phyloP scores from a whole-genome alignment of 371 early-diverging fungal genomes.

The Mortierella sp. region DNA sequence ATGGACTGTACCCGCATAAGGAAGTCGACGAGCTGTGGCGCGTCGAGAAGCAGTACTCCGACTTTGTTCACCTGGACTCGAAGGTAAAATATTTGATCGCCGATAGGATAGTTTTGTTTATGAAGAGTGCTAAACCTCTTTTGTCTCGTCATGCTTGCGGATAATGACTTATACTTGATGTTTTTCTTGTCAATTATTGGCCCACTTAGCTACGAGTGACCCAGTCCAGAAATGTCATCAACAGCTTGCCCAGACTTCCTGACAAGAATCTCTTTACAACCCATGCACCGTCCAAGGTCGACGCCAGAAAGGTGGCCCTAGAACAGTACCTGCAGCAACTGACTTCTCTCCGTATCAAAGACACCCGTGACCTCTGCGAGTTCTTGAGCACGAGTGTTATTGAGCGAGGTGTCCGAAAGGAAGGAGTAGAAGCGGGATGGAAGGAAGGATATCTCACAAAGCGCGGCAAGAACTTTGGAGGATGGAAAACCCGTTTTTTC shows the following conservation, averaged over 20 bases:
- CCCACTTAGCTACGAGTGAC: conserved; percentile 63
- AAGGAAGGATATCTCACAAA: conserved; percentile 88
- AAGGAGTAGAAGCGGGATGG: conserved; percentile 43
- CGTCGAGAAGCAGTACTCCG: conserved; percentile 84
- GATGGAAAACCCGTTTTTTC: conserved; percentile 87
- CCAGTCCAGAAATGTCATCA: conserved; percentile 57
- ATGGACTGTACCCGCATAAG: conserved; percentile 37
- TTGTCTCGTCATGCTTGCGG: too few species aligned
- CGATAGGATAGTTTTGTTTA: too few species aligned
- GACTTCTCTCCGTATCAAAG: conserved; percentile 67
- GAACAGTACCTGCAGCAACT: conserved; percentile 83
- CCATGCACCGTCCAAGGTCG: conserved; percentile 75
- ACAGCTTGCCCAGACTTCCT: conserved; percentile 76
- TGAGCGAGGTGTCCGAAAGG: conserved; percentile 51
- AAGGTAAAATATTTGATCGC: conserved; percentile 64
- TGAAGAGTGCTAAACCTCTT: too few species aligned
- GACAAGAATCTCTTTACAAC: conserved; percentile 80
- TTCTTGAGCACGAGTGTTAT: conserved; percentile 80
- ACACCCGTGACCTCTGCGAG: conserved; percentile 75
- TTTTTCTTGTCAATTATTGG: background rate
- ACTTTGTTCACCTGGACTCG: conserved; percentile 79
- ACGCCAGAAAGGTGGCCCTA: conserved; percentile 77
- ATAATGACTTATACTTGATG: too few species aligned
- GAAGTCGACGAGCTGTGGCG: conserved; percentile 75
- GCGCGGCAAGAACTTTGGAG: conserved; percentile 87